Base-by-base conservation (phyloP, 441 rosid genomes). In the Populus tomentosa region DNA sequence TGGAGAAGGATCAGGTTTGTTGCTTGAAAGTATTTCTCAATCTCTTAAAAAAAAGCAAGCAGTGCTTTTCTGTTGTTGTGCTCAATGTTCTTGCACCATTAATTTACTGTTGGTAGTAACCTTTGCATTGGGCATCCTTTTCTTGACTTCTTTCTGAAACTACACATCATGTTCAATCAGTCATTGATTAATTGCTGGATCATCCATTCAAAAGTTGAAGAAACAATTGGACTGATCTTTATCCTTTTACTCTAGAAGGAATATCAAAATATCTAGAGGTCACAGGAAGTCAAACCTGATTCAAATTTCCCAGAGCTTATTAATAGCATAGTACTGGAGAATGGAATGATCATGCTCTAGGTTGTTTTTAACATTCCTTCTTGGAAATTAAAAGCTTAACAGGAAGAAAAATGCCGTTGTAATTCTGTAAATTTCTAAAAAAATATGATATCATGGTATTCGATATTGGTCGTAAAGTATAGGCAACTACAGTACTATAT, bases 1-100 rank as follows among this genome's bases (percentile, higher is more conserved):
- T 95, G 63, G 89, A 87, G 84, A 95, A 86, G 72, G 98, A 94
- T 78, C 99, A 95, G 99, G 99, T 92, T 82, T 78, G 81, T 81
- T 56, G 11, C 28, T 36, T 70, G 0, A 20, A 7, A 32, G 26
- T 11, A 63, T 63, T 56, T 20, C 21, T 38, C 18, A 28, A 3
- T 24, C 10, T 10, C 7, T 1, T 24, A 38, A 11, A 70, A 16
- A 8, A 1, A 0, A 40, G 50, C 14, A 66, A 74, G 8, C 32
- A 35, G 59, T 28, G 1, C 18, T 40, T 30, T 21, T 32, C 50
- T 62, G 30, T 50, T 24, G 67, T 65, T 35, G 7, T 67, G 36
- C 1, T 4, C 50, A 24, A 68, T 21, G 26, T 75, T 40, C 4
- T 30, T 24, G 13, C 69, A 64, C 33, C 69, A 23, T 65, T 40